A percentile compares a stretch with the other conserved stretches of the same genome.
phyloP scores from a whole-genome alignment of 257 asterid species.

The Catharanthus roseus region DNA sequence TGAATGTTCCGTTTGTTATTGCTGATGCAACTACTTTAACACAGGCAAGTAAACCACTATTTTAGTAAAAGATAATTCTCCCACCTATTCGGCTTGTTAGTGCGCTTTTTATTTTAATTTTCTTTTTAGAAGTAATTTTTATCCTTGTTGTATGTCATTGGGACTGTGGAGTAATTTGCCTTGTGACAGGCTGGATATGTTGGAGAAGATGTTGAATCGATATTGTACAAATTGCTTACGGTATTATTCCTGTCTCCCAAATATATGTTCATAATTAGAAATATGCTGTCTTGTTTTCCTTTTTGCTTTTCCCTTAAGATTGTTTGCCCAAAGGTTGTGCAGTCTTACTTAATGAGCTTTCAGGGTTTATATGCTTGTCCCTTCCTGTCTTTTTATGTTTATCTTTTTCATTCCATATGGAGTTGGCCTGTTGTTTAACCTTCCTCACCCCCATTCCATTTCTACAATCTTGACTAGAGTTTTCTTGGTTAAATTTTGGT shows the following conservation, averaged over 20 bases:
- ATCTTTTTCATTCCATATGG: not conserved
- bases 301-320: not conserved
- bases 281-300: not conserved
- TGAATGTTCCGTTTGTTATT: constrained; percentile 90
- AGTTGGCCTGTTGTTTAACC: not conserved
- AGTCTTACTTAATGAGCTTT: not conserved
- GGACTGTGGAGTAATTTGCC: constrained; percentile 9
- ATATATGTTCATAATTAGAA: not conserved
- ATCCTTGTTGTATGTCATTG: not conserved
- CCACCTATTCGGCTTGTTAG: not conserved
- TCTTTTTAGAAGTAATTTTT: not conserved
- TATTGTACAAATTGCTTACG: constrained; percentile 73
- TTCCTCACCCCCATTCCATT: not conserved
- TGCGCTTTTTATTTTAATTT: not conserved
- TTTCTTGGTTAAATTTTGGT: not conserved
- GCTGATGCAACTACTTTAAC: constrained; percentile 92
- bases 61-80: constrained; percentile 1
- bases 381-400: not conserved
- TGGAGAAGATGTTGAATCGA: constrained; percentile 96
- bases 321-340: not conserved
- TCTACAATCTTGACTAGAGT: not conserved
- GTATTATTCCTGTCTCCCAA: constrained; percentile 29
- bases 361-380: not conserved
- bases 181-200: constrained; percentile 90
- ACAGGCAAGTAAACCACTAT: constrained; percentile 46